A percentile compares a stretch with the other conserved stretches of the same genome.
Conservation (phyloP, 495 filamentous ascomycete genomes). For the Mytilinidion resinicola region DNA sequence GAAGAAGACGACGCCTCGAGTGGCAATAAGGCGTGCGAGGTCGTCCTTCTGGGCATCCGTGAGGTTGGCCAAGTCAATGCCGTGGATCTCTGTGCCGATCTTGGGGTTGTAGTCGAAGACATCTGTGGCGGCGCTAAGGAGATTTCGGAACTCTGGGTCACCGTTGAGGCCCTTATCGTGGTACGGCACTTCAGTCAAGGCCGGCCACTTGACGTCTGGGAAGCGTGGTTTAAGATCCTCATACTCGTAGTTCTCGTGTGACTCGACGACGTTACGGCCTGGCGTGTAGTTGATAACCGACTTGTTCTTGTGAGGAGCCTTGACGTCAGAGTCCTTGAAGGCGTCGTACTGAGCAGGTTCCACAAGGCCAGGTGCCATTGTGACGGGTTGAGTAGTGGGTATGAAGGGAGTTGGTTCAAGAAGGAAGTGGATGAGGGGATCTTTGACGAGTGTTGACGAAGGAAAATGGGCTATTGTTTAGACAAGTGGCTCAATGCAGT, state of each 20-base stretch:
- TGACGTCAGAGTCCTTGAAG: not conserved
- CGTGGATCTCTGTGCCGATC: constrained; percentile 67
- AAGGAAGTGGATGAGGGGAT: not conserved
- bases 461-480: no score
- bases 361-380: constrained; percentile 23
- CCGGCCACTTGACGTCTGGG: constrained; percentile 50
- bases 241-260: constrained; percentile 47
- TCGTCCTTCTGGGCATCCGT: constrained; percentile 68
- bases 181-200: constrained; percentile 47
- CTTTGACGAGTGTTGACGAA: no score
- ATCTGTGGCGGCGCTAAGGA: constrained; percentile 48
- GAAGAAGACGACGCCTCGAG: constrained; percentile 69
- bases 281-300: constrained; percentile 33
- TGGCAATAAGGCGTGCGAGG: constrained; percentile 63
- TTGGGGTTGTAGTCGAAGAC: constrained; percentile 60
- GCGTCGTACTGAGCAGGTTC: constrained; percentile 8
- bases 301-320: not conserved
- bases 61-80: constrained; percentile 60
- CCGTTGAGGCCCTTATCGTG: constrained; percentile 51
- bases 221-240: constrained; percentile 53
- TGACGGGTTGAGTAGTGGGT: not conserved
- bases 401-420: not conserved
- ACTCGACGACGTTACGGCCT: constrained; percentile 42
- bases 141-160: constrained; percentile 51
- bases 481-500: no score